Base-by-base conservation (phyloP, 1,284 basidiomycete species). In the Mycocalia duriaeana region DNA sequence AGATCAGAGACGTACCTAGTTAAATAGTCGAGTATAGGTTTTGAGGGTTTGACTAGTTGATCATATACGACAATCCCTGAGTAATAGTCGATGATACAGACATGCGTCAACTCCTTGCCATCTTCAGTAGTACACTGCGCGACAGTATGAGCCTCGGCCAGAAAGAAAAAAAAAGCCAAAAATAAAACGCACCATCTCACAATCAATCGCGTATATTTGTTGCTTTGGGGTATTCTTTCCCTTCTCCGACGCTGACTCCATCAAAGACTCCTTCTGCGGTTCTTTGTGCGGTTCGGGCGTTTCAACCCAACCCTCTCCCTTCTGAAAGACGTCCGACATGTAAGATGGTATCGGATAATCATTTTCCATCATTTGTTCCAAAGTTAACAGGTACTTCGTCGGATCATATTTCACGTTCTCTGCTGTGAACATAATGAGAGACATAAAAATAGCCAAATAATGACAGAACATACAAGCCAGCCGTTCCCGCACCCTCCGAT, bases 361-460 rank as follows among this genome's bases (percentile, higher is more conserved):
- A 59, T 95, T 91, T 59, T 93, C 89, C 42, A 87, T 72, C 90
- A 96, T 94, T 60, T 93, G 85, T 48, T 90, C 82, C 7, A 84
- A 69, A 0, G 83, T 80, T 19, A 95, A 72, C 37, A 92, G 61
- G 65, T 90, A 94, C 41, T 81, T 73, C 43, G 79, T 62, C 2
- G 90, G 86, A 49, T 80, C 76, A 24, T 78, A 72, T 53, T 73
- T 71, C n/a, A 68, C 67, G 34, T 71, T 72, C 63, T 85, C 81
- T 72, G 76, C 83, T 86, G 54, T 26, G 26, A 18, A 19, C n/a
- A n/a, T n/a, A n/a, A n/a, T n/a, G n/a, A n/a, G n/a, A n/a, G n/a
- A n/a, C n/a, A n/a, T n/a, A n/a, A n/a, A 23, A 25, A 5, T 23
- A 2, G 1, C 16, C 11, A 23, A 8, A 45, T 8, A 46, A 5